phyloP scores from a whole-genome alignment of 495 filamentous ascomycete genomes.

The Lineolata rhizophorae region DNA sequence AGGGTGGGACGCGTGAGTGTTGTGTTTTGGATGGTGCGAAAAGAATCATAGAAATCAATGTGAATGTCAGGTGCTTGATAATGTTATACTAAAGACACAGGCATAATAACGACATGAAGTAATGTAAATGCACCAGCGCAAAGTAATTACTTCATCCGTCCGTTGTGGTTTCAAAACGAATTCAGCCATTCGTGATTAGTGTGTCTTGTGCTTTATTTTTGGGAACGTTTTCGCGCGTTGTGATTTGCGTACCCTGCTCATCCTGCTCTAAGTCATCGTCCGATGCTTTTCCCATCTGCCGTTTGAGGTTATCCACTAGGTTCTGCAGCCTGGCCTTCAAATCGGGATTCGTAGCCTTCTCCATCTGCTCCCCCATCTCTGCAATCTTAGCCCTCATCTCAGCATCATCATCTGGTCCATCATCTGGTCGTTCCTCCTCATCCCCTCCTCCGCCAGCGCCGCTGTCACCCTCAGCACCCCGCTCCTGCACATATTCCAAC shows the following conservation, averaged over 20 bases:
- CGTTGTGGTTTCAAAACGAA: too few species aligned
- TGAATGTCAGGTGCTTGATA: too few species aligned
- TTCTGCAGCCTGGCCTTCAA: slow-evolving; percentile 6
- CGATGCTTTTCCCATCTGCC: slow-evolving; percentile 5
- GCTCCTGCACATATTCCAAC: too few species aligned
- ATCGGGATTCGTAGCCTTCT: slow-evolving; percentile 7
- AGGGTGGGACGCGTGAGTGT: too few species aligned
- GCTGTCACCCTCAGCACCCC: slow-evolving; percentile 6
- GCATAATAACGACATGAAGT: too few species aligned
- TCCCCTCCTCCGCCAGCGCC: not conserved
- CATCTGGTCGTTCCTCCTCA: slow-evolving; percentile 4
- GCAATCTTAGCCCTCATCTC: slow-evolving; percentile 9
- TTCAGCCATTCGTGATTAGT: too few species aligned
- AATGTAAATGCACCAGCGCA: too few species aligned
- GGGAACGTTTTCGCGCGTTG: not conserved
- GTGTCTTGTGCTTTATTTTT: not conserved
- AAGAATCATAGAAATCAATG: too few species aligned
- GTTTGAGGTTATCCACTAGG: slow-evolving; percentile 6
- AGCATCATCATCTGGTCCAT: slow-evolving; percentile 2
- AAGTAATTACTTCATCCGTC: too few species aligned
- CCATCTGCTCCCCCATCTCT: slow-evolving; percentile 10
- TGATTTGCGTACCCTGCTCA: not conserved
- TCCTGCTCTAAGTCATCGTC: not conserved
- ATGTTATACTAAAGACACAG: too few species aligned
- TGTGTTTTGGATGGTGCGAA: too few species aligned